phyloP scores from a whole-genome alignment of 1,139 yeast genomes.

The Martiniozyma asiatica region DNA sequence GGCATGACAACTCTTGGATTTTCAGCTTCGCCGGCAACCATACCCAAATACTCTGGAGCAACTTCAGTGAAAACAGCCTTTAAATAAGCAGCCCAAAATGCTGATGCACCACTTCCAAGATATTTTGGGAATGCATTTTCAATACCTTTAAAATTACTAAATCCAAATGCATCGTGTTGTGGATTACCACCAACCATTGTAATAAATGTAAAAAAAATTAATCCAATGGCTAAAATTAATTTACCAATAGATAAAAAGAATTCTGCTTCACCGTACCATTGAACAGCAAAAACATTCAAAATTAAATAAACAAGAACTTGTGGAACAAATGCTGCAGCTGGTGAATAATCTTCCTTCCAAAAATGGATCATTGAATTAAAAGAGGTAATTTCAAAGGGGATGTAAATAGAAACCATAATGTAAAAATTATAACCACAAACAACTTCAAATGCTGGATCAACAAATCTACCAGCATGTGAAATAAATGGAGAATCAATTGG shows the following conservation, averaged over 20 bases:
- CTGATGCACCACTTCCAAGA: constrained; percentile 29
- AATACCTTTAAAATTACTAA: constrained; percentile 46
- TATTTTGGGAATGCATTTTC: constrained; percentile 46
- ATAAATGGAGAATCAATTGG: constrained; percentile 40
- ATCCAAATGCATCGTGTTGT: constrained; percentile 45
- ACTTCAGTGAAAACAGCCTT: constrained; percentile 43
- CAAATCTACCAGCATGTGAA: constrained; percentile 39
- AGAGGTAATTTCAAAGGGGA: constrained; percentile 41
- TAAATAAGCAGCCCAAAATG: constrained; percentile 49
- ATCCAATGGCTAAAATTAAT: constrained; percentile 41
- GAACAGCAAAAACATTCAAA: constrained; percentile 31
- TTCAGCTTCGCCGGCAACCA: constrained; percentile 40
- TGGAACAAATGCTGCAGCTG: constrained; percentile 34
- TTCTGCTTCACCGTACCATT: constrained; percentile 48
- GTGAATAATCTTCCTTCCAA: constrained; percentile 38
- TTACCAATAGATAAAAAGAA: constrained; percentile 49
- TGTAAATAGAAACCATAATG: constrained; percentile 35
- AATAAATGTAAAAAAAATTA: constrained; percentile 33
- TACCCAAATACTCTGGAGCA: constrained; percentile 42
- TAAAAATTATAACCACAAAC: constrained; percentile 36
- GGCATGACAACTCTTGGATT: constrained; percentile 39
- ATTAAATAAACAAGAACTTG: constrained; percentile 26
- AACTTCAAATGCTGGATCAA: constrained; percentile 40
- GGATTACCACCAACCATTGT: constrained; percentile 49
- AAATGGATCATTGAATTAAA: constrained; percentile 38